Evolutionary conservation across 2,329 filamentous ascomycete species (phyloP).

Genomic region (Coleophoma crateriformis): DNA sequence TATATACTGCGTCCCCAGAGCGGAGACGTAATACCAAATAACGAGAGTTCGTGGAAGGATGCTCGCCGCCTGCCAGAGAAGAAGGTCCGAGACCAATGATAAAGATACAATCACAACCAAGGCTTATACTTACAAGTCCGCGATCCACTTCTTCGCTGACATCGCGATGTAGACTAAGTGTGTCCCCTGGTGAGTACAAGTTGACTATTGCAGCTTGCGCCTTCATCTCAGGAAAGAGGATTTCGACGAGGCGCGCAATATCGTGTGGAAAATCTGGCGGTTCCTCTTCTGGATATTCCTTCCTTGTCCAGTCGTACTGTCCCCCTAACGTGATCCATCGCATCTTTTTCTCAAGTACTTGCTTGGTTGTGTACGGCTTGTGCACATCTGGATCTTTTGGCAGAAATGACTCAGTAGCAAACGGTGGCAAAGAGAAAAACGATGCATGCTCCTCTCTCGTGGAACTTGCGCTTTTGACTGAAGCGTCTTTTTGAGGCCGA

Average conservation of each 20-base stretch:
- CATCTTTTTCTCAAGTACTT: constrained; percentile 72
- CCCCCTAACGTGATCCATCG: constrained; percentile 94
- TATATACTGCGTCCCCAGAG: constrained; percentile 87
- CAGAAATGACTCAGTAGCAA: constrained; percentile 46
- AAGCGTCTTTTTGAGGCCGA: constrained; percentile 41
- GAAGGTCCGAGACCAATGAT: constrained; percentile 59
- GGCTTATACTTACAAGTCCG: constrained; percentile 77
- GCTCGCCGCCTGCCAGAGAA: constrained; percentile 7
- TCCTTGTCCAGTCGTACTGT: constrained; percentile 93
- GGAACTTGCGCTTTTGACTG: constrained; percentile 1
- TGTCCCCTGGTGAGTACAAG: constrained; percentile 85
- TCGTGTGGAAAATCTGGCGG: constrained; percentile 73
- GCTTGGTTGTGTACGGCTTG: constrained; percentile 62
- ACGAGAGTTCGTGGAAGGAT: constrained; percentile 29
- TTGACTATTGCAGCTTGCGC: constrained; percentile 93
- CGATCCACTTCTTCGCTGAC: constrained; percentile 79
- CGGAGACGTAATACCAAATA: constrained; percentile 61
- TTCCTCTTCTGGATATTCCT: constrained; percentile 65
- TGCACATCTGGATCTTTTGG: constrained; percentile 73
- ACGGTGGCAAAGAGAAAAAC: constrained; percentile 47
- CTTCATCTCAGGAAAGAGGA: constrained; percentile 69
- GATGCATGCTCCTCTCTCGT: constrained; percentile 28
- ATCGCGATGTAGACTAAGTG: constrained; percentile 87
- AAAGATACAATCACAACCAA: constrained; percentile 89
- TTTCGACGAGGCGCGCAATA: constrained; percentile 60